phyloP scores from a whole-genome alignment of 768 basidiomycete genomes.

The Naganishia vaughanmartiniae region DNA sequence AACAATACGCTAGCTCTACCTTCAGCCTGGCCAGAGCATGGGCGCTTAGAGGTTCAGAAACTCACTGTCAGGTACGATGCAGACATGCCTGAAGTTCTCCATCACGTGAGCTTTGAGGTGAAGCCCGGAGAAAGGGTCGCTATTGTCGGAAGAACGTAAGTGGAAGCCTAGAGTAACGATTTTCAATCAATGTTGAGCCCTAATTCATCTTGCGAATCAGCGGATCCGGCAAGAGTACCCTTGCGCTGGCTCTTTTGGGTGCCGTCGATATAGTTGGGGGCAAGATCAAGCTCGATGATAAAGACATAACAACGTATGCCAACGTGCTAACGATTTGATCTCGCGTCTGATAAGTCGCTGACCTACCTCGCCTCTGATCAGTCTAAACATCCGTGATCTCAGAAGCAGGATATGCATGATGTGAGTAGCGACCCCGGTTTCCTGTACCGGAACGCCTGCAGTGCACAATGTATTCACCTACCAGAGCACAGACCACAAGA shows the following conservation, averaged over 20 bases:
- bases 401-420: constrained; percentile 6
- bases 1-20: constrained; percentile 18
- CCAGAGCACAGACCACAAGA: constrained; percentile 52
- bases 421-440: background rate
- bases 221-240: constrained; percentile 41
- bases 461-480: too few relatives aligned
- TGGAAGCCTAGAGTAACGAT: too few relatives aligned
- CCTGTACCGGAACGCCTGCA: background rate
- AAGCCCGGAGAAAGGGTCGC: constrained; percentile 38
- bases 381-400: background rate
- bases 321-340: background rate
- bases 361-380: background rate
- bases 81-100: constrained; percentile 47
- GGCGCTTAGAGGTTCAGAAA: constrained; percentile 39
- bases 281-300: constrained; percentile 58
- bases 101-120: constrained; percentile 38
- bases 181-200: too few relatives aligned
- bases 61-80: constrained; percentile 41
- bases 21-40: constrained; percentile 40
- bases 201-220: too few relatives aligned
- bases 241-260: constrained; percentile 46
- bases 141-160: constrained; percentile 47
- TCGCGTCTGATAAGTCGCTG: background rate
- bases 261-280: constrained; percentile 40
- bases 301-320: constrained; percentile 66